Conservation (phyloP, 2,329 filamentous ascomycete genomes). For the Nothopassalora personata region DNA sequence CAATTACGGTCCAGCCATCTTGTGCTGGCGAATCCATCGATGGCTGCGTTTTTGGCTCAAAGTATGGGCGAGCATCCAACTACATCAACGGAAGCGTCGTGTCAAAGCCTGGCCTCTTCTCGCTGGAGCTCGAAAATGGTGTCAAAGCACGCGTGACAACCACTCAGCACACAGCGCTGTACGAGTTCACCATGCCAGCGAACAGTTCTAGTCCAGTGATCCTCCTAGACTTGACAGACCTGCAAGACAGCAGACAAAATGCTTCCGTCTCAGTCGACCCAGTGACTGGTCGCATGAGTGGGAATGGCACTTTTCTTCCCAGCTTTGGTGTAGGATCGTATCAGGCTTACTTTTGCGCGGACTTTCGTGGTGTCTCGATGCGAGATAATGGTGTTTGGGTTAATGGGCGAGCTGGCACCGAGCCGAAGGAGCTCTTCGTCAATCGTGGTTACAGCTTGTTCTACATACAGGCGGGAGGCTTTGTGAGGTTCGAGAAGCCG, state of each 20-base stretch:
- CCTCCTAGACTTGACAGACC: constrained; percentile 54
- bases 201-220: constrained; percentile 47
- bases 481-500: constrained; percentile 13
- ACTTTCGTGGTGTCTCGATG: constrained; percentile 49
- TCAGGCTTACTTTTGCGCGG: constrained; percentile 54
- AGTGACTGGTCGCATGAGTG: constrained; percentile 49
- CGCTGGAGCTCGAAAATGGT: constrained; percentile 50
- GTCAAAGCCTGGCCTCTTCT: constrained; percentile 56
- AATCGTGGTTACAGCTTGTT: constrained; percentile 27
- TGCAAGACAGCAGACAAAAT: constrained; percentile 47
- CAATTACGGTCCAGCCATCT: constrained; percentile 24
- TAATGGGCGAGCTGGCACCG: constrained; percentile 45
- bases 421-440: constrained; percentile 34
- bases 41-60: constrained; percentile 47
- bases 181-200: constrained; percentile 48
- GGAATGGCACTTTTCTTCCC: constrained; percentile 53
- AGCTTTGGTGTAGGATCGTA: constrained; percentile 58
- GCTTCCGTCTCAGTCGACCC: constrained; percentile 50
- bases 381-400: constrained; percentile 54
- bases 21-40: constrained; percentile 22
- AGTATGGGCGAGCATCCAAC: constrained; percentile 44
- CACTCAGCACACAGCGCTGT: constrained; percentile 54
- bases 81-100: constrained; percentile 47
- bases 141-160: constrained; percentile 56
- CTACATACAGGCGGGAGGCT: constrained; percentile 35